phyloP scores from a whole-genome alignment of 1,284 basidiomycete genomes.

The Xerocomus nothofagi region DNA sequence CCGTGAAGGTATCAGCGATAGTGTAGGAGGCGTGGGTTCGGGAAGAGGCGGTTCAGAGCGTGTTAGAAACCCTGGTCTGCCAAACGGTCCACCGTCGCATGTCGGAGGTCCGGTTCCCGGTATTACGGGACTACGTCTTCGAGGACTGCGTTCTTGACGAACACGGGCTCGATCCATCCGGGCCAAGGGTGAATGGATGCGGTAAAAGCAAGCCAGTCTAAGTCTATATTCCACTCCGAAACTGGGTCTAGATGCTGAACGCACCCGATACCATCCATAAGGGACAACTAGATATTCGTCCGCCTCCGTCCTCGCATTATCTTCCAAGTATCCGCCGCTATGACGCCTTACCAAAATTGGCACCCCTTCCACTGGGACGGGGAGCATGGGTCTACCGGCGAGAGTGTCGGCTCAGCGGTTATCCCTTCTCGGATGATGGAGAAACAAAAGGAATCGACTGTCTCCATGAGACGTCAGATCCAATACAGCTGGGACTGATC shows the following conservation, averaged over 20 bases:
- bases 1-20: neutral
- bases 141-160: constrained; percentile 22
- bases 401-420: constrained; percentile 53
- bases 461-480: constrained; percentile 60
- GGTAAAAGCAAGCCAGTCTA: neutral
- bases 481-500: constrained; percentile 62
- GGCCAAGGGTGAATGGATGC: neutral
- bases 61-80: constrained; percentile 19
- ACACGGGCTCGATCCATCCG: constrained; percentile 16
- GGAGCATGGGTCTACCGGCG: constrained; percentile 67
- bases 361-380: constrained; percentile 64
- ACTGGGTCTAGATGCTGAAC: neutral
- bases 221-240: constrained; percentile 5
- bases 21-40: neutral
- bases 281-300: constrained; percentile 22
- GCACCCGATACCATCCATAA: neutral
- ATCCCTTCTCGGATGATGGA: constrained; percentile 47
- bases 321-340: constrained; percentile 68
- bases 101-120: neutral
- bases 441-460: constrained; percentile 52
- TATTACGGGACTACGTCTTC: constrained; percentile 12
- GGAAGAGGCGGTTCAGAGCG: constrained; percentile 1
- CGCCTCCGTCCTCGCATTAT: constrained; percentile 47
- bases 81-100: constrained; percentile 17
- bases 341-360: constrained; percentile 70